Evolutionary conservation across 352 stramenopile genomes (phyloP), one percentile per base, ranked within the genome.

Genomic region (Phytopythium vexans): DNA sequence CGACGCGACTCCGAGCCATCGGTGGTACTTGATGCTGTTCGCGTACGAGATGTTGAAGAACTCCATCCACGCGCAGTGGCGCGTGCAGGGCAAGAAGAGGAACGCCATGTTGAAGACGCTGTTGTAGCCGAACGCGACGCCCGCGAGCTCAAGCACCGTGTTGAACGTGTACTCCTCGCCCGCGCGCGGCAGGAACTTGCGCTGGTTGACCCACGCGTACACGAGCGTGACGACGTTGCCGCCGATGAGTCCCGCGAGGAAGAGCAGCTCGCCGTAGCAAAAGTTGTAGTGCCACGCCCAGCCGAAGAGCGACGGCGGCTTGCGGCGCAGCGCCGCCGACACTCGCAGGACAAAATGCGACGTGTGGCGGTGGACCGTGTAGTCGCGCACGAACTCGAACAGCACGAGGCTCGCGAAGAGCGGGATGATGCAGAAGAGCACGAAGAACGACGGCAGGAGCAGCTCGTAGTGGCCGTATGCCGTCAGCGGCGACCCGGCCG

Each of bases 231-330:
- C 41, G 10, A 81, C 32, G 44, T 92, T 92, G 53, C 81, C 77
- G 27, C 66, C 54, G 8, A 82, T 4, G 16, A 84, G 41, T 11
- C 69, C 51, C 14, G 42, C 14, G 16, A 88, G 51, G 54, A 88
- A 87, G 8, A 85, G 58, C n/a, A 85, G 53, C 50, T 92, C 81
- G n/a, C 81, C 81, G 32, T 75, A 73, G 60, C 75, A 84, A 49
- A 78, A 82, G 0, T 55, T 50, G 32, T 41, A 59, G 11, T 66
- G 10, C 60, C 57, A 62, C 2, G 48, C 14, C 3, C 42, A 11
- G 1, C 55, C 55, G 32, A 43, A 33, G 37, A 62, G n/a, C 9
- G 21, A 38, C 12, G 56, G 58, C 49, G 76, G 66, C 51, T 81
- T 82, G 32, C 74, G 73, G 40, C 74, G 69, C 10, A 88, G 40